A percentile compares a stretch with the other conserved stretches of the same genome.
These are phyloP conservation scores for Bisporella sp. DNA, from an alignment of 2,329 filamentous ascomycete species.

Conservation along the genomic window DNA sequence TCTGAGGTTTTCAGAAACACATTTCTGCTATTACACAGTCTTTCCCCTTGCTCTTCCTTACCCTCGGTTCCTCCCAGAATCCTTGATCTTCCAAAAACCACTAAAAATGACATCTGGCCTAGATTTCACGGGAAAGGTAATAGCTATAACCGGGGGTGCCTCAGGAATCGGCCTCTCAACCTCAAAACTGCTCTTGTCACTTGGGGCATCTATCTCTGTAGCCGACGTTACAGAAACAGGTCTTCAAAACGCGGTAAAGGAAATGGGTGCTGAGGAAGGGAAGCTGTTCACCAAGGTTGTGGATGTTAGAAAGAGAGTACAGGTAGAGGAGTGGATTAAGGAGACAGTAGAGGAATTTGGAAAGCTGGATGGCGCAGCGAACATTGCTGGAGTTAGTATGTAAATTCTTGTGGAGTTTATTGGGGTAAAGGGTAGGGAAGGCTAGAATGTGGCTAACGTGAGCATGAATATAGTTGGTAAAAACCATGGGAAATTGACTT, in stretches of 20 bases:
- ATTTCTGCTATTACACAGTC: no score
- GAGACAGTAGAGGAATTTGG: neutral
- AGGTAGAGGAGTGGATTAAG: neutral
- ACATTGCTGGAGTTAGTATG: neutral
- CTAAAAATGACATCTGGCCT: no score
- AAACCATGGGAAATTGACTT: no score
- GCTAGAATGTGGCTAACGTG: no score
- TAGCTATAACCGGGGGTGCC: slow-evolving; percentile 71
- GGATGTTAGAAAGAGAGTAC: neutral
- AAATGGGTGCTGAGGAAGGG: slow-evolving; percentile 13
- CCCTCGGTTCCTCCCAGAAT: no score
- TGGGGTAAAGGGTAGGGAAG: no score
- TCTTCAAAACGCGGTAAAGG: slow-evolving; percentile 23
- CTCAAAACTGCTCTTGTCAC: slow-evolving; percentile 37
- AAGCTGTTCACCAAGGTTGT: no score
- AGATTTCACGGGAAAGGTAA: slow-evolving; percentile 38
- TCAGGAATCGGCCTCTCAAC: slow-evolving; percentile 70
- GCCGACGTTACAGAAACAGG: slow-evolving; percentile 10
- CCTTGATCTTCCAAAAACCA: no score
- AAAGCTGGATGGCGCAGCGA: neutral
- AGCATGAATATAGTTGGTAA: no score
- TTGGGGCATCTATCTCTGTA: slow-evolving; percentile 10
- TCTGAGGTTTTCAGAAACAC: no score
- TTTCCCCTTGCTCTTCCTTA: no score
- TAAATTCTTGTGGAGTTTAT: no score